phyloP scores from a whole-genome alignment of 306 rosid genomes.

The Datisca glomerata region DNA sequence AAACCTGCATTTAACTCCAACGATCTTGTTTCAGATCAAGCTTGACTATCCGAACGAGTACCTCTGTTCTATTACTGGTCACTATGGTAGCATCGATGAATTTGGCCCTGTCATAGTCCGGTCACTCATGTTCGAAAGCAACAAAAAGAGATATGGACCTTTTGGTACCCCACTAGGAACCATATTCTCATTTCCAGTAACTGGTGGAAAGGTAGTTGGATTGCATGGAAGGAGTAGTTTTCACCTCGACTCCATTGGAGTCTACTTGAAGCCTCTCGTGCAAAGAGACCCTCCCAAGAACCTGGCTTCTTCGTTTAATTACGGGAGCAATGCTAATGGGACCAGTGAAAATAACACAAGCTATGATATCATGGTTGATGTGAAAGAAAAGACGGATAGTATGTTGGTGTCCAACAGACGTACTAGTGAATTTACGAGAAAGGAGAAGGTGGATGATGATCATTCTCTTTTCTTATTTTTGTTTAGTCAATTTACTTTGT shows the following conservation, averaged over 20 bases:
- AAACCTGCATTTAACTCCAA: too few species aligned
- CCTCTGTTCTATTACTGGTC: background rate
- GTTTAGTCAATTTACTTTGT: too few species aligned
- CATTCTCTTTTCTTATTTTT: too few species aligned
- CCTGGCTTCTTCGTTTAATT: background rate
- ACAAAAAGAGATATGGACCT: background rate
- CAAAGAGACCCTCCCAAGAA: background rate
- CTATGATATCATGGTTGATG: background rate
- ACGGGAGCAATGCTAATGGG: background rate
- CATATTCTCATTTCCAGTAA: background rate
- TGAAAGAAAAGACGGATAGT: too few species aligned
- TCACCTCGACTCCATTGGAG: slow-evolving; percentile 9
- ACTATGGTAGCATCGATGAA: background rate
- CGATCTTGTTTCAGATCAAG: background rate
- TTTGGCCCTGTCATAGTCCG: background rate
- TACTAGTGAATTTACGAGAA: background rate
- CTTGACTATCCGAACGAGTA: background rate
- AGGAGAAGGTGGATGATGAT: background rate
- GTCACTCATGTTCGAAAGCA: background rate
- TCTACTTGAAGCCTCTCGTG: slow-evolving; percentile 2
- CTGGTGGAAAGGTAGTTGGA: slow-evolving; percentile 8
- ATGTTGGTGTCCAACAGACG: too few species aligned
- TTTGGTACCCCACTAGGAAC: background rate
- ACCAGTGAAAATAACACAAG: background rate
- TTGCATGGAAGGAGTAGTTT: slow-evolving; percentile 18